These are phyloP conservation scores for Globisporangium paroecandrum DNA, from an alignment of 352 stramenopile species.

Conservation along the genomic window DNA sequence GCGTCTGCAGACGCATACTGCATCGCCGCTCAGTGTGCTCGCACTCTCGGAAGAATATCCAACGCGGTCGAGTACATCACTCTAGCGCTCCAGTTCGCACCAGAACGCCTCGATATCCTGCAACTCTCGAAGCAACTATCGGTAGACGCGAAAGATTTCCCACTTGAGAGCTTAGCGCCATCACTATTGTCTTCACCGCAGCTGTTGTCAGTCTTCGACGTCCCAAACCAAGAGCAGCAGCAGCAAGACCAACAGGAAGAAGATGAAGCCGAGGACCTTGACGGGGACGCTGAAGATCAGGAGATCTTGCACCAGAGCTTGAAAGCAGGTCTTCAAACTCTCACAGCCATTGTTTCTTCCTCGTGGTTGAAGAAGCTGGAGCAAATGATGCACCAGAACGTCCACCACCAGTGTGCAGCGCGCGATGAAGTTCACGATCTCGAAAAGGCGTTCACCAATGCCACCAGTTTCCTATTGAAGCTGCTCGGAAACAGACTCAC, in stretches of 20 bases:
- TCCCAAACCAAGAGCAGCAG: slow-evolving; percentile 9
- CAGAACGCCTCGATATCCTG: slow-evolving; percentile 23
- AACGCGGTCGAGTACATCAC: slow-evolving; percentile 27
- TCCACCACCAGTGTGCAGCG: slow-evolving; percentile 51
- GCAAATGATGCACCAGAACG: slow-evolving; percentile 47
- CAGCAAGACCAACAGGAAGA: slow-evolving; percentile 16
- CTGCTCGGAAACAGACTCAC: slow-evolving; percentile 6
- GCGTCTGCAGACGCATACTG: slow-evolving; percentile 18
- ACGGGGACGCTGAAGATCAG: neutral
- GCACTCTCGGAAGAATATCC: slow-evolving; percentile 32
- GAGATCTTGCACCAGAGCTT: neutral
- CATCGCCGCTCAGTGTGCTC: slow-evolving; percentile 36
- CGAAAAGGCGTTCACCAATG: slow-evolving; percentile 15
- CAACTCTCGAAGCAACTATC: slow-evolving; percentile 32
- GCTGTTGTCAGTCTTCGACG: slow-evolving; percentile 15
- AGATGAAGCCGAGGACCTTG: neutral
- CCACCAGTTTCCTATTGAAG: slow-evolving; percentile 5
- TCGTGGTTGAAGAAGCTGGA: slow-evolving; percentile 41
- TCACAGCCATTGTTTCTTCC: slow-evolving; percentile 25
- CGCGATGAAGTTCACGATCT: slow-evolving; percentile 27
- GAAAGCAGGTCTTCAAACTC: slow-evolving; percentile 3
- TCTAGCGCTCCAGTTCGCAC: slow-evolving; percentile 19
- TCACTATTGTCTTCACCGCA: slow-evolving; percentile 13
- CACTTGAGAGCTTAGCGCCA: slow-evolving; percentile 5
- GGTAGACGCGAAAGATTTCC: slow-evolving; percentile 21